Evolutionary conservation across 805 yeast genomes (phyloP), one percentile per base, ranked within the genome.

Genomic region (Teunomyces lycoperdinae): DNA sequence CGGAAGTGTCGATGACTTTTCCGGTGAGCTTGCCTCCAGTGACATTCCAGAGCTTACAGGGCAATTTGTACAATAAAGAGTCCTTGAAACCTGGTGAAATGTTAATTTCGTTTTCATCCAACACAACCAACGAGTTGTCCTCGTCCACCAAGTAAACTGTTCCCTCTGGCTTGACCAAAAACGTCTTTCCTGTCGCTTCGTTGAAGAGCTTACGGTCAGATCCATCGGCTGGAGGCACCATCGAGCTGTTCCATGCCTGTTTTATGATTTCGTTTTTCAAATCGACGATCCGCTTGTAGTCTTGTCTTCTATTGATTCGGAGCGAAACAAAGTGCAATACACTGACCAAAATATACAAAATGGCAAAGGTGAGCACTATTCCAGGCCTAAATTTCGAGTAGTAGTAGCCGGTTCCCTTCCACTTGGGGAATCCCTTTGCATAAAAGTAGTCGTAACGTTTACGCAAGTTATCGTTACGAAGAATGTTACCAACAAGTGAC

Each of bases 401-500:
- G 52, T 74, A 73, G 72, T 86, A 80, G 45, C 81, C 88, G 16
- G 82, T 76, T 11, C 83, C 88, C 49, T 83, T 82, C 79, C 87
- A 89, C 51, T 77, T 74, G 5, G 99, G 98, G 68, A 94, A 92
- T 6, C 98, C 97, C 55, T 81, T 78, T 38, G 79, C 73, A 46
- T 87, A 71, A 67, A 88, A 94, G 64, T 81, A 90, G 65, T 94
- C 98, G 64, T 94, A 94, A 6, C 89, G 76, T 52, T 84, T 80
- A 49, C 75, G 74, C 46, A 80, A 79, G 20, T 78, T 68, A 17
- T 59, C 62, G 47, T 73, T 75, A 54, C 92, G 77, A 42, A 91
- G 72, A 47, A 91, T 83, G 58, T 86, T 81, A 30, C 90, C 85
- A 17, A 89, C 87, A 26, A 83, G 65, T 30, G 94, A 87, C 32